phyloP scores from a whole-genome alignment of 495 filamentous ascomycete genomes.

The Lineolata rhizophorae region DNA sequence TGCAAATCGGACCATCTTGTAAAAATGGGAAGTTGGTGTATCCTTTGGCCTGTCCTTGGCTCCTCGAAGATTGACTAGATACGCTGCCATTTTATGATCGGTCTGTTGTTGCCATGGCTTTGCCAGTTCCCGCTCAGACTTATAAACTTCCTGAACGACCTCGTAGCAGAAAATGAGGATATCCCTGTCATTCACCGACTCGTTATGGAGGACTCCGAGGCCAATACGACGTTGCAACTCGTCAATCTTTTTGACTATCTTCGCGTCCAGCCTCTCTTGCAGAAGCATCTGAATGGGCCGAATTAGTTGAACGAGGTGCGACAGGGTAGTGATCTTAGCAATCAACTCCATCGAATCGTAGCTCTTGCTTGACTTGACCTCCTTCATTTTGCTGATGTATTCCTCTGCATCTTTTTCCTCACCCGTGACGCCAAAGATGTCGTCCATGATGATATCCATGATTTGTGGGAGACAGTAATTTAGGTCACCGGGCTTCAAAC shows the following conservation, averaged over 20 bases:
- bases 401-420: slow-evolving; percentile 95
- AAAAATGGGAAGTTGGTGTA: slow-evolving; percentile 48
- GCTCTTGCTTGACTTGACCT: slow-evolving; percentile 93
- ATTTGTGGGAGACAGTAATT: slow-evolving; percentile 72
- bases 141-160: slow-evolving; percentile 69
- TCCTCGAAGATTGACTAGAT: slow-evolving; percentile 52
- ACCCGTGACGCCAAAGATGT: slow-evolving; percentile 87
- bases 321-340: slow-evolving; percentile 54
- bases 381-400: slow-evolving; percentile 80
- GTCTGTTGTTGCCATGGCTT: slow-evolving; percentile 16
- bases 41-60: slow-evolving; percentile 42
- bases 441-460: slow-evolving; percentile 78
- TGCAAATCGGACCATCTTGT: slow-evolving; percentile 70
- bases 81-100: slow-evolving; percentile 38
- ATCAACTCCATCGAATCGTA: slow-evolving; percentile 93
- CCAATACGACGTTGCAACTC: slow-evolving; percentile 69
- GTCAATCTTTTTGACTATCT: slow-evolving; percentile 69
- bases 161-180: slow-evolving; percentile 85
- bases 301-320: slow-evolving; percentile 50
- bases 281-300: slow-evolving; percentile 55
- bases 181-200: slow-evolving; percentile 48
- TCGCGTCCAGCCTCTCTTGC: slow-evolving; percentile 57
- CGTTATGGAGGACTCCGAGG: slow-evolving; percentile 61
- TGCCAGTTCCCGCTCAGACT: slow-evolving; percentile 19
- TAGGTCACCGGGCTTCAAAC: slow-evolving; percentile 58